Evolutionary conservation across 768 basidiomycete species (phyloP).

Genomic region (Calocybe cyanea): DNA sequence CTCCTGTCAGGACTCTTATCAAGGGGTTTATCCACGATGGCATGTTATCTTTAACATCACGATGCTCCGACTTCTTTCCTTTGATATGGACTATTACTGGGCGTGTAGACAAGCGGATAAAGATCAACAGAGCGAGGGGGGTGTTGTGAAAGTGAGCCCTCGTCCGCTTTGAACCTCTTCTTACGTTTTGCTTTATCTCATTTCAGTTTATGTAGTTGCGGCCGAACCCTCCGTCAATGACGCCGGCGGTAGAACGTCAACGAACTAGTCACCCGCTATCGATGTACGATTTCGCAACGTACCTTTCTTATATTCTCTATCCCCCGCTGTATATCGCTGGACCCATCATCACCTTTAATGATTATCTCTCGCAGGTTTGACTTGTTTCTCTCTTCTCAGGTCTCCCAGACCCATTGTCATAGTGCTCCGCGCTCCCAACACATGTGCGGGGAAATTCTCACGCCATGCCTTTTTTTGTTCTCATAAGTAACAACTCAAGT

Average conservation of each 20-base stretch:
- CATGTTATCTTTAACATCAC: constrained; percentile 94
- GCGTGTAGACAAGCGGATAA: constrained; percentile 45
- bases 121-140: neutral
- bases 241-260: constrained; percentile 57
- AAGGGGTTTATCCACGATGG: constrained; percentile 89
- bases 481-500: neutral
- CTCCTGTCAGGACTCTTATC: constrained; percentile 48
- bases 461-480: neutral
- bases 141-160: constrained; percentile 36
- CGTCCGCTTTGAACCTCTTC: too few species aligned
- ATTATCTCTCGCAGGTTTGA: constrained; percentile 83
- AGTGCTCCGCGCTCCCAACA: too few species aligned
- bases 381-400: too few species aligned
- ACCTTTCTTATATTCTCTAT: constrained; percentile 84
- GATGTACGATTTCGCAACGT: constrained; percentile 67
- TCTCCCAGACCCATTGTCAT: too few species aligned
- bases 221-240: constrained; percentile 20
- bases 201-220: constrained; percentile 8
- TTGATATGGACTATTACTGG: constrained; percentile 94
- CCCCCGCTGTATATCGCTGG: constrained; percentile 94
- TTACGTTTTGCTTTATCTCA: too few species aligned
- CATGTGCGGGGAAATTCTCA: neutral
- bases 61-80: constrained; percentile 90
- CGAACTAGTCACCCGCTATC: constrained; percentile 45
- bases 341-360: constrained; percentile 94